Base-by-base conservation (phyloP, 352 stramenopile species). In the Phytophthora gonapodyides region DNA sequence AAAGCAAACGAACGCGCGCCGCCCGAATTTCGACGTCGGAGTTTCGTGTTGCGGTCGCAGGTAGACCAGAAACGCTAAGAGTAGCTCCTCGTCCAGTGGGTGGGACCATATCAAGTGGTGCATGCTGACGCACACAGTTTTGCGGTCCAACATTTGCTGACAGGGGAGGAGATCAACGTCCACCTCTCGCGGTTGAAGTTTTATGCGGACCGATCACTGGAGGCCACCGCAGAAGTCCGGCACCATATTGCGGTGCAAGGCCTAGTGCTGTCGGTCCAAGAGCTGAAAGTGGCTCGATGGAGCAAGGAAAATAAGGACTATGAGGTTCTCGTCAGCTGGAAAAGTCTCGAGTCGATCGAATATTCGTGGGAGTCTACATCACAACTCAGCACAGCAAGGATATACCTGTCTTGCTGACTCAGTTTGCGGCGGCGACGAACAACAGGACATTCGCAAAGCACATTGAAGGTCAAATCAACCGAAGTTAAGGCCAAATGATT, bases 291-390 rank as follows among this genome's bases (percentile, higher is more conserved):
- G 13, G 19, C 48, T 24, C 50, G 50, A 5, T 58, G 50, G 50
- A 41, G 27, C 15, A 27, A 15, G 3, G 8, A 24, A 4, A 48
- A 34, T 17, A n/a, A 40, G 9, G 12, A 30, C 24, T 49, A 30
- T 27, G 50, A 58, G 37, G 4, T 58, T 0, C 21, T 58, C 1
- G 17, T 48, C 3, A 13, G 7, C 4, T 58, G 50, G 38, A 38
- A 48, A 21, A 24, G 50, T 1, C 15, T 58, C 5, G 50, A 48
- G 41, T 10, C 38, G 6, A 49, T 58, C 10, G 50, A 58, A 13
- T 10, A 58, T 19, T 48, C 50, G 31, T 58, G 52, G 42, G 75
- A 69, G 27, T 49, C 47, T 9, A 7, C 43, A 1, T 11, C 7
- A n/a, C 2, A 11, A 54, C n/a, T 54, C 1, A 13, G 5, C 2